Conservation (phyloP, 169 alveolate genomes). For the Plasmodium relictum region DNA sequence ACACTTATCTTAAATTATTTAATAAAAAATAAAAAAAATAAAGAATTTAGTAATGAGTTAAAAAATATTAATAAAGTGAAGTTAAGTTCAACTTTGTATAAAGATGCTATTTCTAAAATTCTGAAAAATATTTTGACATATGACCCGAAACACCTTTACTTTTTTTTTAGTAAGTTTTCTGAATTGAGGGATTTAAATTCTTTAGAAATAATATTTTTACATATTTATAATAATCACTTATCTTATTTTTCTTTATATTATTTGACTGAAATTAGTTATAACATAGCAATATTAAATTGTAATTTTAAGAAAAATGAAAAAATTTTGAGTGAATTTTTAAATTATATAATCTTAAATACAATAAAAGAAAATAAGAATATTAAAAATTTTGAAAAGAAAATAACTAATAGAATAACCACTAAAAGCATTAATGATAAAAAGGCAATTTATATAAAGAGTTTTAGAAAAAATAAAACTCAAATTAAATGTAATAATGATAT, state of each 20-base stretch:
- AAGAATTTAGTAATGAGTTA: background rate
- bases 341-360: conserved; percentile 16
- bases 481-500: background rate
- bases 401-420: conserved; percentile 9
- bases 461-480: background rate
- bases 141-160: conserved; percentile 16
- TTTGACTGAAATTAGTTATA: conserved; percentile 26
- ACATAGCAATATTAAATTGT: conserved; percentile 27
- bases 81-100: conserved; percentile 30
- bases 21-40: conserved; percentile 57
- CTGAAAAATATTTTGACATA: conserved; percentile 15
- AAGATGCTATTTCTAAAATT: conserved; percentile 32
- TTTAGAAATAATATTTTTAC: conserved; percentile 10
- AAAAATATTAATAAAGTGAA: conserved; percentile 28
- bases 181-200: conserved; percentile 48
- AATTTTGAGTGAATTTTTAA: conserved; percentile 1
- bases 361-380: conserved; percentile 41
- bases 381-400: conserved; percentile 24
- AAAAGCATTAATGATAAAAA: conserved; percentile 1
- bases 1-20: conserved; percentile 35
- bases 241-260: conserved; percentile 16
- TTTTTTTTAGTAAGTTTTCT: conserved; percentile 39
- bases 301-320: conserved; percentile 22
- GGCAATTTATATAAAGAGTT: conserved; percentile 30
- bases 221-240: conserved; percentile 28